These are phyloP conservation scores for Aspergillus hiratsukae DNA, from an alignment of 2,329 filamentous ascomycete species.

Conservation along the genomic window DNA sequence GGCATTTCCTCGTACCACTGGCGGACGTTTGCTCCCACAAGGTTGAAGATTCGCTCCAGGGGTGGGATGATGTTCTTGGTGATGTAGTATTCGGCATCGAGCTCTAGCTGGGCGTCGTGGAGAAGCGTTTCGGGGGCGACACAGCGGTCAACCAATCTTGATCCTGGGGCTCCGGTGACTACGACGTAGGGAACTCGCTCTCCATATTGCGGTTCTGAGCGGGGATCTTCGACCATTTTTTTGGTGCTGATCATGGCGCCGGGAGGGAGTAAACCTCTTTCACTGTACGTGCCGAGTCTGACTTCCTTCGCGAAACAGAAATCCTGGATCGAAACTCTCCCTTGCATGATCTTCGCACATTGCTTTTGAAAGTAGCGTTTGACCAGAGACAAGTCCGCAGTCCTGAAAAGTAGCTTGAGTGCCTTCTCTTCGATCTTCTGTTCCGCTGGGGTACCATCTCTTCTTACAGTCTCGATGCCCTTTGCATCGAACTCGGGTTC, in stretches of 20 bases:
- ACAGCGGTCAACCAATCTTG: conserved; percentile 81
- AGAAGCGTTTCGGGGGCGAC: conserved; percentile 82
- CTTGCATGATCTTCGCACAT: conserved; percentile 88
- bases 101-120: conserved; percentile 67
- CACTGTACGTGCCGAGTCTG: conserved; percentile 80
- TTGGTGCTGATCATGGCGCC: conserved; percentile 84
- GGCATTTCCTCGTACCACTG: conserved; percentile 97
- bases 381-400: conserved; percentile 79
- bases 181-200: conserved; percentile 95
- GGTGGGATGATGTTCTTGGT: conserved; percentile 92
- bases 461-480: conserved; percentile 93
- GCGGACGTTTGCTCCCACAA: conserved; percentile 85
- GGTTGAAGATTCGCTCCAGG: conserved; percentile 91
- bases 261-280: conserved; percentile 72
- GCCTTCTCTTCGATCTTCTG: conserved; percentile 96
- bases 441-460: conserved; percentile 90
- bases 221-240: conserved; percentile 79
- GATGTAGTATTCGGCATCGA: conserved; percentile 97
- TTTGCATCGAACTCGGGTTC: conserved; percentile 94
- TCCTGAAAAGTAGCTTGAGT: conserved; percentile 83
- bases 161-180: conserved; percentile 78
- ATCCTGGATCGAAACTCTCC: conserved; percentile 83
- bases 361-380: conserved; percentile 87
- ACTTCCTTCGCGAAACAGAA: conserved; percentile 96
- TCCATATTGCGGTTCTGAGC: conserved; percentile 88